Base-by-base conservation (phyloP, 176 grass and related monocot species). In the Carex scoparia region DNA sequence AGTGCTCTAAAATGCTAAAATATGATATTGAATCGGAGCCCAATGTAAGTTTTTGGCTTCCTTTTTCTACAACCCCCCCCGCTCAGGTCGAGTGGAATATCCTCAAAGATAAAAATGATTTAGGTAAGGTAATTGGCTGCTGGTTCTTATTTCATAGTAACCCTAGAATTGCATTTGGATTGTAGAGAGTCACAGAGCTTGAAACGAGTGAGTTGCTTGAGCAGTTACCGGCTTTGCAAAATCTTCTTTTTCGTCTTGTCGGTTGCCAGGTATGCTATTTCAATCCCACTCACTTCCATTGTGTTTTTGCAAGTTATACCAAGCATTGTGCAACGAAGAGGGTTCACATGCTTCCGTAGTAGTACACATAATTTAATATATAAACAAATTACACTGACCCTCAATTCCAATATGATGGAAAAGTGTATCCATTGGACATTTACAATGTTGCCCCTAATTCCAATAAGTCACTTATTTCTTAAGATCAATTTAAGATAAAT, bases 1-100 rank as follows among this genome's bases (percentile, higher is more conserved):
- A 98, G 56, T 95, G 93, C 80, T 92, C 91, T 93, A 86, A 86
- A 81, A 42, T 92, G 64, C 83, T 95, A 54, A 98, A 93, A 83
- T 98, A 98, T 18, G 93, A 98, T 38, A 92, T 98, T 10, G 91
- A 98, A 92, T 78, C 93, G 0, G 95, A 98, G 31, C 85, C 86
- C 10, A 78, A 89, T 46, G 56, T 98, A 80, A 98, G 87, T 53
- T 84, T 88, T 51, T n/a, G 9, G 10, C 1, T 77, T 53, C 72
- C 12, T 23, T 80, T 78, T 88, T 85, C 78, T 84, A 65, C 93
- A 94, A 88, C 87, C 91, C 84, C 10, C 55, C 2, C 48, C 0
- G 58, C 71, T 32, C 53, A 3, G 37, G 67, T 65, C 0, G 1
- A 12, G 5, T 80, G 38, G 65, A 42, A 1, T 71, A 46, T 8